Conservation (phyloP, 208 protist genomes). For the Leishmania tarentolae region DNA sequence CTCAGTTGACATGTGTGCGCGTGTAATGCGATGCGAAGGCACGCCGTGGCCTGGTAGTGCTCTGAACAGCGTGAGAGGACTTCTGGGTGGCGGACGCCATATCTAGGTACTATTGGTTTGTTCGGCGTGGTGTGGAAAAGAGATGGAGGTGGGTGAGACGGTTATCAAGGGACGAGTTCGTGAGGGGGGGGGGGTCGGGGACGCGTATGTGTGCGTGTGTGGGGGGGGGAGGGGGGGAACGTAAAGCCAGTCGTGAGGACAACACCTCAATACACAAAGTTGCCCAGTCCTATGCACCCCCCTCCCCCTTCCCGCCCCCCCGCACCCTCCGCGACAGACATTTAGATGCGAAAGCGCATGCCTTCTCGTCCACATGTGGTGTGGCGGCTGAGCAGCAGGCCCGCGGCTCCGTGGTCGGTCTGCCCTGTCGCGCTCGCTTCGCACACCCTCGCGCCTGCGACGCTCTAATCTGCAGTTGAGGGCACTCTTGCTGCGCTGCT, state of each 20-base stretch:
- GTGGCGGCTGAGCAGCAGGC: not conserved
- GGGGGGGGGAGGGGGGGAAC: not conserved
- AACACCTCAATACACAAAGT: not conserved
- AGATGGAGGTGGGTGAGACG: too few species aligned
- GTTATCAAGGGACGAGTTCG: too few species aligned
- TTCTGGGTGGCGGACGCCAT: too few species aligned
- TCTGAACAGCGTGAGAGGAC: too few species aligned
- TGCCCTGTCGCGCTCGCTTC: not conserved
- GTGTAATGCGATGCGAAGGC: too few species aligned
- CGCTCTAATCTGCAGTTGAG: not conserved
- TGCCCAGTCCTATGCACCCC: not conserved
- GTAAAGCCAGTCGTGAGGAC: not conserved
- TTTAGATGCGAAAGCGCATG: not conserved
- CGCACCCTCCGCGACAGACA: too few species aligned
- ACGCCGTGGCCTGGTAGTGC: too few species aligned
- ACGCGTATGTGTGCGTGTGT: not conserved
- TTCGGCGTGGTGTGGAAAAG: too few species aligned
- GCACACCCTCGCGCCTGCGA: not conserved
- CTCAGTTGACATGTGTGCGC: not conserved
- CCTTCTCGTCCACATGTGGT: not conserved
- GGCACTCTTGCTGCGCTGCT: conserved; percentile 13
- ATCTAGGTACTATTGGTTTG: too few species aligned
- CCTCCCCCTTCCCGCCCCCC: not conserved
- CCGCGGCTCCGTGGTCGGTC: not conserved
- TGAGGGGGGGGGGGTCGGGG: too few species aligned